phyloP scores from a whole-genome alignment of 2,329 filamentous ascomycete genomes.

The Ascochyta viciae-villosae region DNA sequence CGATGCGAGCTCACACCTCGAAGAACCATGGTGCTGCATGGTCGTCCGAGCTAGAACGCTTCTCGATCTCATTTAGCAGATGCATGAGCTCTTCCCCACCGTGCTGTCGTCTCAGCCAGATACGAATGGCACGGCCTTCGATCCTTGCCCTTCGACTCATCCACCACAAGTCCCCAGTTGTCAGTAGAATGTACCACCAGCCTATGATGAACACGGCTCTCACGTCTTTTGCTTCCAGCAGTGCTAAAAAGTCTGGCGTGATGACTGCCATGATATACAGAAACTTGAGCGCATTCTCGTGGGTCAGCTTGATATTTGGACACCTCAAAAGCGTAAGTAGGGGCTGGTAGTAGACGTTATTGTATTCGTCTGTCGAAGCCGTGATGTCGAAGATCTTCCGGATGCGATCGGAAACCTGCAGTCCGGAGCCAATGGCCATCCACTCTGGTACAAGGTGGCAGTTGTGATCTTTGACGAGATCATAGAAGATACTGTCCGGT shows the following conservation, averaged over 20 bases:
- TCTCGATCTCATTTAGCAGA: conserved; percentile 16
- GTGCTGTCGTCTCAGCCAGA: conserved; percentile 33
- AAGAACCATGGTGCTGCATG: conserved; percentile 1
- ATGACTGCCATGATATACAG: conserved; percentile 58
- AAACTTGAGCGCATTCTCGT: conserved; percentile 55
- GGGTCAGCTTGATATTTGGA: conserved; percentile 44
- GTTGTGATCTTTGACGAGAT: conserved; percentile 34
- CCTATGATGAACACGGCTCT: conserved; percentile 62
- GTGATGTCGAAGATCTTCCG: conserved; percentile 38
- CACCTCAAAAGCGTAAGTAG: conserved; percentile 51
- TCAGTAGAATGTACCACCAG: conserved; percentile 62
- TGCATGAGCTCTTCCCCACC: conserved; percentile 11
- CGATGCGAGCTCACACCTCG: neutral
- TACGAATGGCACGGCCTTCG: conserved; percentile 32
- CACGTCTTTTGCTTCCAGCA: conserved; percentile 61
- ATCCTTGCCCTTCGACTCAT: conserved; percentile 32
- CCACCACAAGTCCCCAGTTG: conserved; percentile 37
- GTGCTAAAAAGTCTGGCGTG: conserved; percentile 50
- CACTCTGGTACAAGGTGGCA: conserved; percentile 21
- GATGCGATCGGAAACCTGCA: conserved; percentile 45
- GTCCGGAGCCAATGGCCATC: conserved; percentile 6
- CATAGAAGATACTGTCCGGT: conserved; percentile 57
- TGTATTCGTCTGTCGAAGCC: conserved; percentile 23
- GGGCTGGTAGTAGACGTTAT: conserved; percentile 39
- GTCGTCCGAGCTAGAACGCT: neutral